Evolutionary conservation across 2,329 filamentous ascomycete species (phyloP).

Genomic region (Elsinoe batatas): DNA sequence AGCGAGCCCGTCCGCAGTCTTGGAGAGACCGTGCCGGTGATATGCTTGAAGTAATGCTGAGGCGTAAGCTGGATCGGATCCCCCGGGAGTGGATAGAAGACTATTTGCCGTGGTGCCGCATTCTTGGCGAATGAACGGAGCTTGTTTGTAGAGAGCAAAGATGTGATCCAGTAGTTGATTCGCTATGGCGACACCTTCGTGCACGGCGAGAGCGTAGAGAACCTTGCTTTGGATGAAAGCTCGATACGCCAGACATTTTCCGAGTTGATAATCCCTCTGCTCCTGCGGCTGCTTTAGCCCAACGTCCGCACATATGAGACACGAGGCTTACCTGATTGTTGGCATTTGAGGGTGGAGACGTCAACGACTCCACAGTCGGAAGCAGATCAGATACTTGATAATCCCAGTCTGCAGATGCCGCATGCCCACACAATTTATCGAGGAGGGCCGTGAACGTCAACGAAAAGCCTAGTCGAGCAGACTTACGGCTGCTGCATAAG

Average conservation of each 20-base stretch:
- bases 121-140: constrained; percentile 81
- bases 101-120: constrained; percentile 58
- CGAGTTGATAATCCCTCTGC: constrained; percentile 74
- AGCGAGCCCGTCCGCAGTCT: constrained; percentile 79
- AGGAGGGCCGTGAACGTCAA: constrained; percentile 16
- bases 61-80: constrained; percentile 23
- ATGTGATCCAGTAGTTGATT: constrained; percentile 60
- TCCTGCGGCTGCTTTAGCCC: constrained; percentile 47
- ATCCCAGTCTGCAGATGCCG: constrained; percentile 21
- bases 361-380: constrained; percentile 32
- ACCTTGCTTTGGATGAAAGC: constrained; percentile 72
- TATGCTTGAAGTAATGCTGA: constrained; percentile 20
- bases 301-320: constrained; percentile 22
- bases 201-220: constrained; percentile 35
- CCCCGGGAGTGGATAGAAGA: constrained; percentile 47
- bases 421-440: constrained; percentile 43
- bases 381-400: constrained; percentile 39
- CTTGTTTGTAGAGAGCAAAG: constrained; percentile 64
- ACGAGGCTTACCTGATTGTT: constrained; percentile 34
- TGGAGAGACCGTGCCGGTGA: constrained; percentile 49
- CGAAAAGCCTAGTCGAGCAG: constrained; percentile 69
- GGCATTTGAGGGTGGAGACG: constrained; percentile 8
- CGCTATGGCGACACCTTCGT: background rate
- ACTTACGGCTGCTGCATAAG: constrained; percentile 81
- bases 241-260: constrained; percentile 77